Evolutionary conservation across 371 early-diverging fungal species (phyloP).

Genomic region (Syncephalastrum sp.): DNA sequence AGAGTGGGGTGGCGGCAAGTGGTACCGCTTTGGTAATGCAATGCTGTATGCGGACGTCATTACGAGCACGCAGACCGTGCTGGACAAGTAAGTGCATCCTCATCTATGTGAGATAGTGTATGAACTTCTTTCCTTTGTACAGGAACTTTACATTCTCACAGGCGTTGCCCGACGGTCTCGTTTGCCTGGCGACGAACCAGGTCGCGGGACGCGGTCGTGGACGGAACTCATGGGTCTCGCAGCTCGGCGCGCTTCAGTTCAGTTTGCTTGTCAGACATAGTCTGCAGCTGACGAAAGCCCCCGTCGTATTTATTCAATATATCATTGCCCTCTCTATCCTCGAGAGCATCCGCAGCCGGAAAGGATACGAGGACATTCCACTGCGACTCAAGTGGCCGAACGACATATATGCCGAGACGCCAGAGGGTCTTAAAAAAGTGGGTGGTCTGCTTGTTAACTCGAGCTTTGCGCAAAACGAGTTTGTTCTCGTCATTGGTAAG

Average conservation of each 20-base stretch:
- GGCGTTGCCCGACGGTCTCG: constrained; percentile 72
- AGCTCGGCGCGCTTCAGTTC: constrained; percentile 87
- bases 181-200: constrained; percentile 79
- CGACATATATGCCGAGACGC: constrained; percentile 76
- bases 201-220: constrained; percentile 85
- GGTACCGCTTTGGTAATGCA: constrained; percentile 64
- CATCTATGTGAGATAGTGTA: background rate
- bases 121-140: background rate
- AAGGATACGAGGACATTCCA: constrained; percentile 78
- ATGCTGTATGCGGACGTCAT: constrained; percentile 77
- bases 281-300: constrained; percentile 47
- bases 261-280: constrained; percentile 76
- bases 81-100: constrained; percentile 66
- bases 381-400: constrained; percentile 96
- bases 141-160: constrained; percentile 67
- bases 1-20: constrained; percentile 25
- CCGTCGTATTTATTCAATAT: constrained; percentile 89
- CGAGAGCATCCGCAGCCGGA: constrained; percentile 66
- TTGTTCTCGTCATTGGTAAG: constrained; percentile 81
- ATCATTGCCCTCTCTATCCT: constrained; percentile 82
- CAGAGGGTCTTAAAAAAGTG: constrained; percentile 62
- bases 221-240: constrained; percentile 92
- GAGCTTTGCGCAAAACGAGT: constrained; percentile 64
- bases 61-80: constrained; percentile 86
- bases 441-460: constrained; percentile 90